Evolutionary conservation across 2,329 filamentous ascomycete genomes (phyloP).

Genomic region (Exophiala viscosa): DNA sequence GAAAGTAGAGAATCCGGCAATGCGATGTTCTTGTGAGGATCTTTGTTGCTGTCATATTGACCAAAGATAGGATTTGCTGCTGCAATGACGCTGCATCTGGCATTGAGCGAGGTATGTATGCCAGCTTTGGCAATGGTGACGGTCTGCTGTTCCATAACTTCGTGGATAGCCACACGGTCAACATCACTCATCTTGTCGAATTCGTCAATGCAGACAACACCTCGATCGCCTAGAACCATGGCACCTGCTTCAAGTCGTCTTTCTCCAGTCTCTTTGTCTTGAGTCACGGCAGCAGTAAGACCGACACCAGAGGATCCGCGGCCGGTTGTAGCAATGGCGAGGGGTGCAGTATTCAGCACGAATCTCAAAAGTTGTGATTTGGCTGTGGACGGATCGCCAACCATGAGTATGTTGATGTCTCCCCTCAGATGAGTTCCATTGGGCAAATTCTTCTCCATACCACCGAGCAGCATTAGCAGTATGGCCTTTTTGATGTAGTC

Average conservation of each 20-base stretch:
- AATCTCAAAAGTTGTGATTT: constrained; percentile 98
- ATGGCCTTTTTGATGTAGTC: constrained; percentile 98
- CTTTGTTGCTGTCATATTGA: constrained; percentile 97
- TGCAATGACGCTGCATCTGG: constrained; percentile 91
- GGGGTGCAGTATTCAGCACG: constrained; percentile 90
- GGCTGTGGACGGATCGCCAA: constrained; percentile 95
- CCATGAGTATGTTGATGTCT: constrained; percentile 99
- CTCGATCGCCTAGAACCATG: constrained; percentile 96
- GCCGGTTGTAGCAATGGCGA: constrained; percentile 95
- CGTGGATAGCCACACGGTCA: constrained; percentile 95
- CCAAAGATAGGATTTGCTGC: constrained; percentile 97
- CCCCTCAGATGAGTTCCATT: constrained; percentile 97
- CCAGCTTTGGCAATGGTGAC: constrained; percentile 98
- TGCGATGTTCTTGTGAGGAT: constrained; percentile 97
- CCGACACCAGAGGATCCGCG: constrained; percentile 95
- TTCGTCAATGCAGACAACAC: constrained; percentile 97
- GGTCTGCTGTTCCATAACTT: constrained; percentile 99
- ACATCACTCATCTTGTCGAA: constrained; percentile 99
- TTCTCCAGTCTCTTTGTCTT: constrained; percentile 96
- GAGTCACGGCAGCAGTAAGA: constrained; percentile 93
- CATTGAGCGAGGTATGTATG: constrained; percentile 95
- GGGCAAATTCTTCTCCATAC: constrained; percentile 97
- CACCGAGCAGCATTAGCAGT: constrained; percentile 86
- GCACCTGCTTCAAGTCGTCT: constrained; percentile 91
- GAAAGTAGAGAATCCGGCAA: constrained; percentile 93